These are phyloP conservation scores for Floccularia luteovirens DNA, from an alignment of 768 basidiomycete species.

Conservation along the genomic window DNA sequence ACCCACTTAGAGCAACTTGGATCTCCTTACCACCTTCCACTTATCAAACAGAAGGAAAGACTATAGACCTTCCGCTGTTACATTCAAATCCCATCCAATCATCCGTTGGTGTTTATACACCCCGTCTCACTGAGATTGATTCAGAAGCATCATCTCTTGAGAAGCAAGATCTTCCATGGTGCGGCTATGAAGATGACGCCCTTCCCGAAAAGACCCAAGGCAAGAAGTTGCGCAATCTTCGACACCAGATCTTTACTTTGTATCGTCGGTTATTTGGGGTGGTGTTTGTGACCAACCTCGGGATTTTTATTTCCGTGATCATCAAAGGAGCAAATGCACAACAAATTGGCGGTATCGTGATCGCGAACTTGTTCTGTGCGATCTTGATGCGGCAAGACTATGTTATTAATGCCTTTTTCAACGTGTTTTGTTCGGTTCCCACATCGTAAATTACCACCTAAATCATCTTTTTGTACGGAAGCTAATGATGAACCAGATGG, in stretches of 20 bases:
- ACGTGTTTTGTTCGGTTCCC: slow-evolving; percentile 41
- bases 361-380: slow-evolving; percentile 40
- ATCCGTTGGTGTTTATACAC: too few relatives aligned
- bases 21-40: too few relatives aligned
- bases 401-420: slow-evolving; percentile 52
- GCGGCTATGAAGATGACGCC: slow-evolving; percentile 41
- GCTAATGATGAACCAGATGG: slow-evolving; percentile 28
- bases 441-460: slow-evolving; percentile 29
- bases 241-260: slow-evolving; percentile 46
- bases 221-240: slow-evolving; percentile 41
- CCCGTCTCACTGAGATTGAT: slow-evolving; percentile 13
- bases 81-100: too few relatives aligned
- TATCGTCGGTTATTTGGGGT: slow-evolving; percentile 55
- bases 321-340: slow-evolving; percentile 26
- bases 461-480: not conserved
- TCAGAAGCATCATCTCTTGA: slow-evolving; percentile 20
- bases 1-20: too few relatives aligned
- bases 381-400: slow-evolving; percentile 49
- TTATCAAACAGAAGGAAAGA: too few relatives aligned
- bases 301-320: slow-evolving; percentile 36
- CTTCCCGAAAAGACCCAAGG: slow-evolving; percentile 44
- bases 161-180: slow-evolving; percentile 35
- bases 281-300: slow-evolving; percentile 49
- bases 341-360: slow-evolving; percentile 28
- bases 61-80: too few relatives aligned